A percentile compares a stretch with the other conserved stretches of the same genome.
These are phyloP conservation scores for Trametopsis cervina DNA, from an alignment of 768 basidiomycete genomes.

Conservation along the genomic window DNA sequence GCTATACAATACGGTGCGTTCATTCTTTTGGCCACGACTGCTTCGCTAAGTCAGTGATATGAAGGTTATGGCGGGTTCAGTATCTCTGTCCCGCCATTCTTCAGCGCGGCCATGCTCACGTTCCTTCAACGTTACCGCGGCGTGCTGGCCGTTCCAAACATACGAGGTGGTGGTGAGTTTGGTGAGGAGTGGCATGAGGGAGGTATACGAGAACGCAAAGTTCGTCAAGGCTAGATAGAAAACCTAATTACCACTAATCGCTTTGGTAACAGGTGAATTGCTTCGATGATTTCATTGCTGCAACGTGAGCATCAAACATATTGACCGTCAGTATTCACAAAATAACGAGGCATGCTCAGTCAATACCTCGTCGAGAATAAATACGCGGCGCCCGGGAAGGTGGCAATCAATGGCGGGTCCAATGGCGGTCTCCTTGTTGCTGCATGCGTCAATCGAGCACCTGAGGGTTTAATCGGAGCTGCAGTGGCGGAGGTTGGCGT, in stretches of 20 bases:
- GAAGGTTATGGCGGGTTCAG: slow-evolving; percentile 80
- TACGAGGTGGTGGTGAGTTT: slow-evolving; percentile 63
- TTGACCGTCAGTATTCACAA: background rate
- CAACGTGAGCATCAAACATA: slow-evolving; percentile 43
- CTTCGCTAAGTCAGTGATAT: background rate
- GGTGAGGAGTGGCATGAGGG: slow-evolving; percentile 82
- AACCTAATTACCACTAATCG: background rate
- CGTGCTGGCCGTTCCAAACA: slow-evolving; percentile 47
- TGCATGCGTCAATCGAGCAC: slow-evolving; percentile 79
- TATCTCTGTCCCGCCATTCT: slow-evolving; percentile 64
- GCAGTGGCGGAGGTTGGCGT: slow-evolving; percentile 81
- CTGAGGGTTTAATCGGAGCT: slow-evolving; percentile 69
- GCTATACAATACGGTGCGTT: slow-evolving; percentile 65
- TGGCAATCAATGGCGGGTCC: slow-evolving; percentile 73
- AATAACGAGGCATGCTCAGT: slow-evolving; percentile 26
- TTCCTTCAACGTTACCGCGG: slow-evolving; percentile 68
- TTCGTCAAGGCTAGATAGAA: slow-evolving; percentile 25
- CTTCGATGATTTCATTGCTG: slow-evolving; percentile 80
- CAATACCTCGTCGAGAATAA: slow-evolving; percentile 69
- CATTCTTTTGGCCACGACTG: background rate
- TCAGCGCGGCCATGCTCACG: slow-evolving; percentile 64
- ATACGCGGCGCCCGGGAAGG: slow-evolving; percentile 60
- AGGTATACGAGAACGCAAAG: slow-evolving; percentile 67
- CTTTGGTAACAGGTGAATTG: slow-evolving; percentile 58
- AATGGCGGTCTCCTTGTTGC: slow-evolving; percentile 81